These are phyloP conservation scores for Sordaria brevicollis DNA, from an alignment of 495 filamentous ascomycete genomes.

Conservation along the genomic window DNA sequence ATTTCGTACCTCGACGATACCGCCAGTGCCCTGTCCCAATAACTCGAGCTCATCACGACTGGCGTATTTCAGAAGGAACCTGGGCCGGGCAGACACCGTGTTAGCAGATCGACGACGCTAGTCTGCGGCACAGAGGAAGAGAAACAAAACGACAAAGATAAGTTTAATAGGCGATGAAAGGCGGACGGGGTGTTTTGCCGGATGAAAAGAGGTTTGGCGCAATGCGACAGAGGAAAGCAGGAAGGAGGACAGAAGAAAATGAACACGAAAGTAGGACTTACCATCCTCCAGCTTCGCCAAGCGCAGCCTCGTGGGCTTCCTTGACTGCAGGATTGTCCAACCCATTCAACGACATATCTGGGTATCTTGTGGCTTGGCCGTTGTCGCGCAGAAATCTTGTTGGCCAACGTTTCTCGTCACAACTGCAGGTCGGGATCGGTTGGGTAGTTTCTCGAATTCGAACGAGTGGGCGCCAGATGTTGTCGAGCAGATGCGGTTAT, in stretches of 20 bases:
- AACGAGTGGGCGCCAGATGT: background rate
- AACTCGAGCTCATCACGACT: conserved; percentile 83
- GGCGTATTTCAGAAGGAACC: conserved; percentile 90
- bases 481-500: background rate
- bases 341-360: conserved; percentile 91
- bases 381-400: background rate
- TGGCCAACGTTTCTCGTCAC: background rate
- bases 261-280: conserved; percentile 35
- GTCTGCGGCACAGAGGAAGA: background rate
- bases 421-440: background rate
- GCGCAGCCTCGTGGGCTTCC: conserved; percentile 74
- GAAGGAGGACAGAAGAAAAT: background rate
- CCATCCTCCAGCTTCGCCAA: conserved; percentile 88
- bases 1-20: conserved; percentile 73
- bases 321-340: conserved; percentile 71
- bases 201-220: background rate
- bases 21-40: conserved; percentile 66
- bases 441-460: background rate
- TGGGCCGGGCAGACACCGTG: conserved; percentile 23
- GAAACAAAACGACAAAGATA: background rate
- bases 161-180: background rate
- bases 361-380: background rate
- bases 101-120: conserved; percentile 6
- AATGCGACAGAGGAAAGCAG: background rate
- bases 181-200: background rate